phyloP scores from a whole-genome alignment of 371 early-diverging fungal genomes.

The Haplosporangium sp. region DNA sequence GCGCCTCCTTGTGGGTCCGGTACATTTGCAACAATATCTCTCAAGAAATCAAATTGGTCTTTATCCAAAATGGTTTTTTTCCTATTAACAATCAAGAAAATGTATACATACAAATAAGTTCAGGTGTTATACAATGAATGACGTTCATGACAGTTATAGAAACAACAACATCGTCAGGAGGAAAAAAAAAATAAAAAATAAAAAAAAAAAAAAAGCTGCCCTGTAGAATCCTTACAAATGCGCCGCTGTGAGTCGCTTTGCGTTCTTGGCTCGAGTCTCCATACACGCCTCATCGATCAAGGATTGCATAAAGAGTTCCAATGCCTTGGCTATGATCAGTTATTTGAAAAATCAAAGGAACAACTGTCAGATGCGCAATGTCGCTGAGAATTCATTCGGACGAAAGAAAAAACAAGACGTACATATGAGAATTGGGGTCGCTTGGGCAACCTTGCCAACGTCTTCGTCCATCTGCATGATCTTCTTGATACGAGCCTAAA shows the following conservation, averaged over 20 bases:
- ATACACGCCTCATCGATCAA: slow-evolving; percentile 88
- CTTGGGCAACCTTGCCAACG: slow-evolving; percentile 99
- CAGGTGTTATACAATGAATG: too few species aligned
- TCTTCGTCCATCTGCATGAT: slow-evolving; percentile 99
- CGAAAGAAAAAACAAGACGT: slow-evolving; percentile 54
- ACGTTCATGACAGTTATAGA: too few species aligned
- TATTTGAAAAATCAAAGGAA: slow-evolving; percentile 1
- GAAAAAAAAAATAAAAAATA: too few species aligned
- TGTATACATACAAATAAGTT: not conserved
- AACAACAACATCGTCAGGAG: too few species aligned
- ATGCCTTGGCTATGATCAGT: slow-evolving; percentile 81
- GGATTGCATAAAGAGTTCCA: slow-evolving; percentile 95
- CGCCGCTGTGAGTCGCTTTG: slow-evolving; percentile 85
- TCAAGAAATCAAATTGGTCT: slow-evolving; percentile 94
- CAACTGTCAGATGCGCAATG: not conserved
- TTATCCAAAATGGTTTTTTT: slow-evolving; percentile 87
- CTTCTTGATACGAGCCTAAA: slow-evolving; percentile 98
- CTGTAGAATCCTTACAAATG: slow-evolving; percentile 76
- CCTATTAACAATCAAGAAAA: slow-evolving; percentile 55
- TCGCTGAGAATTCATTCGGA: slow-evolving; percentile 1
- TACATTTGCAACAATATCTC: slow-evolving; percentile 88
- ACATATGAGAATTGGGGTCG: slow-evolving; percentile 98
- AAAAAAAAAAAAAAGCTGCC: too few species aligned
- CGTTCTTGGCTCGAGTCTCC: slow-evolving; percentile 81
- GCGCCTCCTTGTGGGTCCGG: slow-evolving; percentile 72